Evolutionary conservation across 495 filamentous ascomycete genomes (phyloP), one percentile per base, ranked within the genome.

Genomic region (Aspergillus ostianus): DNA sequence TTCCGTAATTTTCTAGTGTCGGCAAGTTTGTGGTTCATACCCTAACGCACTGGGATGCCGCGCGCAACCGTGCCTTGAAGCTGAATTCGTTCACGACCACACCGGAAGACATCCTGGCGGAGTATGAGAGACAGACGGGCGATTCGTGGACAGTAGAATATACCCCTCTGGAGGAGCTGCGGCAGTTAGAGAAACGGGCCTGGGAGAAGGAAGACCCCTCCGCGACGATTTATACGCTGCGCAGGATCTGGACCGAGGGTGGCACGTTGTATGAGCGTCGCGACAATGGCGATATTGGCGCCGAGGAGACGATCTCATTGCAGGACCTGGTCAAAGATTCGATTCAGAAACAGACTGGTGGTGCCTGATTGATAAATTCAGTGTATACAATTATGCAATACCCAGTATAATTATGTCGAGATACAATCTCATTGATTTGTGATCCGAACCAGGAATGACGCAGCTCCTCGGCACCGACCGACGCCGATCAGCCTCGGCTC

Each of bases 1-100:
- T n/a, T n/a, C n/a, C n/a, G n/a, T n/a, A n/a, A n/a, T n/a, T n/a
- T n/a, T n/a, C n/a, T n/a, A 89, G 87, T 63, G 86, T 90, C 17
- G 87, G 87, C 17, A 84, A 79, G 51, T 80, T 88, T n/a, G 80
- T 89, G 29, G 77, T 83, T 6, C 79, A 80, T 13, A 78, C 86
- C 7, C 71, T 90, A 12, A 77, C 75, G 18, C 78, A 85, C 48
- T 82, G 85, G 41, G 67, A 80, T 20, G 76, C 71, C 12, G 75
- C 82, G 0, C 72, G 77, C 15, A 82, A 82, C 49, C 80, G 82
- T 52, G 80, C 82, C 2, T 73, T 91, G 27, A 85, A 82, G 53
- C 83, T 91, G 6, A 89, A 90, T 61, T 89, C 87, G 1, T 91
- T 90, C 64, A 85, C 84, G 4, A 79, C 83, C 4, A 88, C 82